These are phyloP conservation scores for Candida peoriensis DNA, from an alignment of 805 yeast genomes.

Conservation along the genomic window DNA sequence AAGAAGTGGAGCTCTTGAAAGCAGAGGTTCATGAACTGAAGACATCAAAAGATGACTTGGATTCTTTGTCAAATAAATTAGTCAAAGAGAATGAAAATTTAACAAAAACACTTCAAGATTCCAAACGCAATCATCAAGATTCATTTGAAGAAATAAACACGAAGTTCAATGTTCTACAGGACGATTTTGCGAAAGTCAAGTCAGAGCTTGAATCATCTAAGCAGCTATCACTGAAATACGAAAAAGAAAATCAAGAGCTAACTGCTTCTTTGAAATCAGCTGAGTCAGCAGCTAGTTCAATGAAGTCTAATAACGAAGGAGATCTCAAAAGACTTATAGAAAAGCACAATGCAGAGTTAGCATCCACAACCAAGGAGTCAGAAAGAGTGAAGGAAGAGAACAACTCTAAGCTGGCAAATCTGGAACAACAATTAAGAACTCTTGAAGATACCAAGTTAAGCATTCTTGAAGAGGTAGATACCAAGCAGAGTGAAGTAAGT, in stretches of 20 bases:
- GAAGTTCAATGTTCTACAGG: constrained; percentile 5
- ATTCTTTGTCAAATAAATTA: constrained; percentile 6
- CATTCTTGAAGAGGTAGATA: not conserved
- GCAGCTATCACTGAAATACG: constrained; percentile 4
- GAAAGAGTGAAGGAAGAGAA: not conserved
- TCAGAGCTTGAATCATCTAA: constrained; percentile 12
- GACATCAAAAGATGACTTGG: constrained; percentile 8
- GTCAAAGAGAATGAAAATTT: constrained; percentile 7
- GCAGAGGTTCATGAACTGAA: constrained; percentile 12
- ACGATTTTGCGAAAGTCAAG: not conserved
- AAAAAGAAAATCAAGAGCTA: constrained; percentile 9
- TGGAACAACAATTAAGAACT: constrained; percentile 3
- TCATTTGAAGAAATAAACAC: constrained; percentile 2
- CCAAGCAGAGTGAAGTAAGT: not conserved
- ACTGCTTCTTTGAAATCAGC: constrained; percentile 7
- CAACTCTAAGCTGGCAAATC: constrained; percentile 1
- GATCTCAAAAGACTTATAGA: constrained; percentile 4
- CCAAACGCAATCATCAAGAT: constrained; percentile 3
- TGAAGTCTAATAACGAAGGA: not conserved
- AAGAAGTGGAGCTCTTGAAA: constrained; percentile 13
- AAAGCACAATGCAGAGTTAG: constrained; percentile 9
- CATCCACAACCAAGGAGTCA: constrained; percentile 4
- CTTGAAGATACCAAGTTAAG: constrained; percentile 4
- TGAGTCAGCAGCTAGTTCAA: not conserved
- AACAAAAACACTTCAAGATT: not conserved